Evolutionary conservation across 225 moss, liverwort and hornwort genomes (phyloP).

Genomic region (Polytrichum commune): DNA sequence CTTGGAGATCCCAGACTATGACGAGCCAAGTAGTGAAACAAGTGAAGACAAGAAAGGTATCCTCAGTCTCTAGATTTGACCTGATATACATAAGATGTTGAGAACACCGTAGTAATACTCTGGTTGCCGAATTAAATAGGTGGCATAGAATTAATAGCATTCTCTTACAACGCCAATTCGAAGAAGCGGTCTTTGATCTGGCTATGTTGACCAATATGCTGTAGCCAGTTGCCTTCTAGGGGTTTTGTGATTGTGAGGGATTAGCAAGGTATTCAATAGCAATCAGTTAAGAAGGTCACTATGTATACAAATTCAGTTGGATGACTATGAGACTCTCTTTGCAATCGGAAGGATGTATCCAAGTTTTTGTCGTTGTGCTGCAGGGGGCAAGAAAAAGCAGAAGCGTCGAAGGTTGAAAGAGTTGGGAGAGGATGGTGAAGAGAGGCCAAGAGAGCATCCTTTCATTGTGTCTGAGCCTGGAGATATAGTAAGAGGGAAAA

Average conservation of each 20-base stretch:
- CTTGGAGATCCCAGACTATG: constrained; percentile 40
- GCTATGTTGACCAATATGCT: background rate
- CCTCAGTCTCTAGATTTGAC: background rate
- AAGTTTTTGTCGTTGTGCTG: background rate
- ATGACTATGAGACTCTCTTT: background rate
- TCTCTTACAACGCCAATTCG: background rate
- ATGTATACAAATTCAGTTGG: background rate
- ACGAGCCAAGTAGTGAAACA: constrained; percentile 48
- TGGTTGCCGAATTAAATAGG: background rate
- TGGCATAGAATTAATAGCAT: background rate
- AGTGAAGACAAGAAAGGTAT: constrained; percentile 49
- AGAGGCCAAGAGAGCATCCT: constrained; percentile 65
- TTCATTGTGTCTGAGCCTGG: constrained; percentile 74
- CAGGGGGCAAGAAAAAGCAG: constrained; percentile 53
- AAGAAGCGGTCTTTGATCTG: background rate
- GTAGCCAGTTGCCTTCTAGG: background rate
- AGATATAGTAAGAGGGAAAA: constrained; percentile 65
- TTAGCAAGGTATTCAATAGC: no score
- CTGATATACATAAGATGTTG: background rate
- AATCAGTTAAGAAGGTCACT: no score
- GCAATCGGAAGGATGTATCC: background rate
- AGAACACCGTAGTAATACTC: background rate
- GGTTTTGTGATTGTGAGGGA: no score
- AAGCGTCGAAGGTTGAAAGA: constrained; percentile 62
- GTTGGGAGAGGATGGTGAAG: constrained; percentile 65